Evolutionary conservation across 2,329 filamentous ascomycete genomes (phyloP), one percentile per base, ranked within the genome.

Genomic region (Epichloe glyceriae): DNA sequence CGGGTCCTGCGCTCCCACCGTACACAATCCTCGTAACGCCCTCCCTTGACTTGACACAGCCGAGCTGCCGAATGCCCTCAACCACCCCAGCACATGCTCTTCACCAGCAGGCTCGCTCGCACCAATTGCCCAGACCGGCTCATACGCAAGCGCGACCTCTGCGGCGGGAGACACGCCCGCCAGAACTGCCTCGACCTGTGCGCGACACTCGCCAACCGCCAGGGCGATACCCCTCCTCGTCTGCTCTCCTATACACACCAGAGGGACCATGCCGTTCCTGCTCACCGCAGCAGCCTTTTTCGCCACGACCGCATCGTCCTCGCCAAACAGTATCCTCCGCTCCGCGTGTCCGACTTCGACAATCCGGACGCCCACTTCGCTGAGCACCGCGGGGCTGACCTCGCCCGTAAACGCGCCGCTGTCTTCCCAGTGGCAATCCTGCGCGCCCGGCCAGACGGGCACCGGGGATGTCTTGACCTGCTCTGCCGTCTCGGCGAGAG

Each of bases 81-180:
- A 85, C 82, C 2, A 93, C 86, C 38, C 76, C 4, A 83, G 75
- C 0, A 94, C 85, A 62, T 94, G 83, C 54, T 83, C 81, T 17
- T 82, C 77, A 7, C 75, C 75, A 0, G 88, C 88, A 2, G 88
- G 87, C 60, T 83, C 72, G 1, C 76, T 71, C 10, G 86, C 82
- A 0, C 88, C 88, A 65, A 93, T 94, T 1, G 88, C 88, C 88
- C 88, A 94, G 1, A 93, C 86, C 7, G 88, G 88, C 70, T 94
- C 88, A 62, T 94, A 94, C 1, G 88, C 88, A 52, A 94, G 74
- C 6, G 91, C 78, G 5, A 93, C 75, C 46, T 88, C 83, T 0
- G 80, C 78, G 15, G 79, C 72, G 11, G 71, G 70, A 0, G 81
- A 75, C 7, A 91, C 70, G 0, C 73, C 76, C 1, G 69, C 69